Base-by-base conservation (phyloP, 2,329 filamentous ascomycete genomes). In the Purpureocillium takamizusanense region DNA sequence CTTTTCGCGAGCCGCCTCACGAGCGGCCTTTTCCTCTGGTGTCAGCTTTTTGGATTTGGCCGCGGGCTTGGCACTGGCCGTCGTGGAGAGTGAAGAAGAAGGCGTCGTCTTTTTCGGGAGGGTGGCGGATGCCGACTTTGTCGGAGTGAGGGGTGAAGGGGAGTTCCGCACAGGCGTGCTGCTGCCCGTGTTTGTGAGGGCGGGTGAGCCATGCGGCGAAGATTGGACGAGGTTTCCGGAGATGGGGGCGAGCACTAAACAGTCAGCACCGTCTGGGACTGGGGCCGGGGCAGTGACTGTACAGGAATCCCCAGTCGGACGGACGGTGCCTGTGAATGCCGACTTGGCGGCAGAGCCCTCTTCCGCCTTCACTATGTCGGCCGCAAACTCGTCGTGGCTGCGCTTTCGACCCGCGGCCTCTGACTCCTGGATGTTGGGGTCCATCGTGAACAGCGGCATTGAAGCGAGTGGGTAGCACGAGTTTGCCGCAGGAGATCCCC, bases 371-470 rank as follows among this genome's bases (percentile, higher is more conserved):
- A 51, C 37, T 16, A 55, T 43, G 17, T 63, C 54, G 9, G 53
- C 59, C 3, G 61, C 47, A 42, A 62, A 73, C 25, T 71, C 65
- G 31, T 67, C 60, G 45, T 71, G 67, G 31, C 56, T 65, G 42
- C 69, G 57, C 52, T 75, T 74, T 37, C 63, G 60, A 35, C 57
- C 55, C 21, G 54, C 55, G 15, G 54, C 47, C 36, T 70, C 66
- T 17, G 61, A 54, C 49, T 70, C 66, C 51, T 65, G 62, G 23
- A 70, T 60, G 43, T 74, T 74, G 11, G 62, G 54, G 14, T 70
- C 67, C 51, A 72, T 59, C 38, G 63, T 58, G 33, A 63, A 55
- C 18, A 75, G 57, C 51, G 72, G 64, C 70, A 74, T 74, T 42
- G 21, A 25, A 53, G 44, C 40, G 35, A 37, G 12, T 4, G 7